A percentile compares a stretch with the other conserved stretches of the same genome.
These are phyloP conservation scores for Diplodia intermedia DNA, from an alignment of 2,329 filamentous ascomycete species.

Conservation along the genomic window DNA sequence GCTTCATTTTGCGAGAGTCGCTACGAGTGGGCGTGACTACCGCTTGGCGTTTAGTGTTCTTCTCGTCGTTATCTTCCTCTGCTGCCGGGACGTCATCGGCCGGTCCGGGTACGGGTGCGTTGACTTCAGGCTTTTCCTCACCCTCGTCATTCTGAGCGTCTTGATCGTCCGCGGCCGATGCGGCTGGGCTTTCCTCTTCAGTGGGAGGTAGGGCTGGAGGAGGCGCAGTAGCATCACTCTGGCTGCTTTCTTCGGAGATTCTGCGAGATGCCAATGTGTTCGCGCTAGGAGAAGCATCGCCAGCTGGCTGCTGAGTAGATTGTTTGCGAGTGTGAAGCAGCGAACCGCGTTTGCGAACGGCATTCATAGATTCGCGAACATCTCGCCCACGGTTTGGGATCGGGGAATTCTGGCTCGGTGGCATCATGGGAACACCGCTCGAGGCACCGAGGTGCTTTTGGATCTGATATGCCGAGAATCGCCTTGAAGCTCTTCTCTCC, in stretches of 20 bases:
- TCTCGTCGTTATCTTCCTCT: constrained; percentile 39
- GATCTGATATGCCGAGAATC: constrained; percentile 97
- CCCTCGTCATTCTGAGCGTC: constrained; percentile 33
- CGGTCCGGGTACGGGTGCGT: constrained; percentile 47
- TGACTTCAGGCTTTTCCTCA: constrained; percentile 41
- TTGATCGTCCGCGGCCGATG: constrained; percentile 70
- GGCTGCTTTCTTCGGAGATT: constrained; percentile 68
- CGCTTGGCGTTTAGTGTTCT: constrained; percentile 36
- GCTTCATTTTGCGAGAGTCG: constrained; percentile 45
- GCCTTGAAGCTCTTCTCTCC: constrained; percentile 86
- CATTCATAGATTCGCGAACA: constrained; percentile 81
- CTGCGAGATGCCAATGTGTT: constrained; percentile 53
- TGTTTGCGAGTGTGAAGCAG: constrained; percentile 60
- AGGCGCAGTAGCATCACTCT: constrained; percentile 44
- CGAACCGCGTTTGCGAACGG: constrained; percentile 67
- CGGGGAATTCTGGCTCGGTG: constrained; percentile 73
- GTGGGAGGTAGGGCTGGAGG: constrained; percentile 47
- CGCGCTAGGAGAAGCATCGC: constrained; percentile 68
- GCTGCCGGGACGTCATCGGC: constrained; percentile 41
- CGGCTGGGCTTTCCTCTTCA: constrained; percentile 43
- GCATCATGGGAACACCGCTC: constrained; percentile 85
- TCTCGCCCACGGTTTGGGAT: constrained; percentile 86
- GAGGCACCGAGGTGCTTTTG: constrained; percentile 87
- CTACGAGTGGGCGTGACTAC: constrained; percentile 40
- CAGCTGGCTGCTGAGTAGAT: constrained; percentile 56